Base-by-base conservation (phyloP, 129 eudicot genomes). In the Cynara cardunculus region DNA sequence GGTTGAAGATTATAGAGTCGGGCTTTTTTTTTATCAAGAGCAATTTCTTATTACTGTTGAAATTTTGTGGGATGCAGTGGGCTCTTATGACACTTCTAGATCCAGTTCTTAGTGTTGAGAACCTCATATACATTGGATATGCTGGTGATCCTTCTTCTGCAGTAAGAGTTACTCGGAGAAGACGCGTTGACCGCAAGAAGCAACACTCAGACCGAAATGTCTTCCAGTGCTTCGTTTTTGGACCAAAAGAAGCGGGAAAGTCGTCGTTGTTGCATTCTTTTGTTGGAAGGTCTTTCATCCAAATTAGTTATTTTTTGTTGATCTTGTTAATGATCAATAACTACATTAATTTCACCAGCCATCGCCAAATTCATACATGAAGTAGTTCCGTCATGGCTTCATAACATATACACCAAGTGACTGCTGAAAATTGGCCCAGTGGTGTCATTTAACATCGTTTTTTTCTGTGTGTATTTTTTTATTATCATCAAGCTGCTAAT, bases 181-280 rank as follows among this genome's bases (percentile, higher is more conserved):
- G 97, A 80, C 93, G 93, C 14, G 44, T 87, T 39, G 99, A 95
- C 87, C 97, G 99, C 70, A 95, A 89, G 82, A 95, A 92, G 87
- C 91, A 93, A 86, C 97, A 91, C 81, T 80, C 95, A 1, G 97
- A 95, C 78, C 89, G 97, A 76, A 95, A 80, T 76, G 97, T 92
- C 77, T 92, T 89, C 73, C 99, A 95, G 83, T 95, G 99, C 56
- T 92, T 86, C 73, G 99, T 95, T 68, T 95, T 95, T 86, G 97
- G 97, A 77, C 97, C 99, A 65, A 89, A 88, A 84, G 91, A 86
- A 73, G 90, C 97, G 3, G 99, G 99, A 53, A 95, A 95, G 76
- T 83, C 97, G 3, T 89, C 94, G 21, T 65, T 95, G 74, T 78
- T 92, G 80, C 84, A 90, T 87, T 85, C 99, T 21, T 89, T 89